These are phyloP conservation scores for Arxiozyma slooffiae DNA, from an alignment of 1,139 yeast genomes.

Conservation along the genomic window DNA sequence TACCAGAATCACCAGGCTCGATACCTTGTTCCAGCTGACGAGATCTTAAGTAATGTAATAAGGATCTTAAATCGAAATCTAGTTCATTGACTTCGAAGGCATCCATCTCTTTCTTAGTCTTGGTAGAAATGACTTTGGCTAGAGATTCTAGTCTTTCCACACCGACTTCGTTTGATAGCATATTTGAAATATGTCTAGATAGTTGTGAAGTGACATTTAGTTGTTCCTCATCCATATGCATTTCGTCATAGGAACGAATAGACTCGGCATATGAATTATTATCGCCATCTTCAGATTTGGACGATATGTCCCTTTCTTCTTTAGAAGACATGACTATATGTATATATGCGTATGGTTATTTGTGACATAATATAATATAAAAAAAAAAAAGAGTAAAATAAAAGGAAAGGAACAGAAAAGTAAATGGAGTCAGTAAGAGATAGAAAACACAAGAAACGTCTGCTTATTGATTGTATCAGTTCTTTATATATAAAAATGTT, in stretches of 20 bases:
- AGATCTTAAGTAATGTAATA: constrained; percentile 33
- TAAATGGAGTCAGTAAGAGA: too few relatives aligned
- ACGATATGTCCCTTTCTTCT: constrained; percentile 11
- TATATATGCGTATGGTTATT: not conserved
- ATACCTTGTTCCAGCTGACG: constrained; percentile 36
- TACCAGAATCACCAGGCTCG: constrained; percentile 41
- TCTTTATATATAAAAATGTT: not conserved
- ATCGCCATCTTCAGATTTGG: constrained; percentile 12
- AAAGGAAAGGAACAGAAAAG: too few relatives aligned
- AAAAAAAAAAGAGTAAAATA: too few relatives aligned
- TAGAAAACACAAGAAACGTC: too few relatives aligned
- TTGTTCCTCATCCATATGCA: constrained; percentile 17
- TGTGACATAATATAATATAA: not conserved
- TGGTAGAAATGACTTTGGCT: constrained; percentile 36
- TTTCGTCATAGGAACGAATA: constrained; percentile 18
- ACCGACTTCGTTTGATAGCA: constrained; percentile 29
- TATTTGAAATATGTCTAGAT: constrained; percentile 26
- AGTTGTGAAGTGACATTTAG: constrained; percentile 24
- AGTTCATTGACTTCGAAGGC: constrained; percentile 32
- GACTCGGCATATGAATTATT: constrained; percentile 13
- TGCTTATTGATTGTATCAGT: too few relatives aligned
- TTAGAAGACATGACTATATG: constrained; percentile 10
- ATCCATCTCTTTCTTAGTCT: constrained; percentile 33
- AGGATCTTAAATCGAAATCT: constrained; percentile 35
- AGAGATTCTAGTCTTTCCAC: constrained; percentile 34